Evolutionary conservation across 257 asterid species (phyloP).

Genomic region (Gynochthodes officinalis): DNA sequence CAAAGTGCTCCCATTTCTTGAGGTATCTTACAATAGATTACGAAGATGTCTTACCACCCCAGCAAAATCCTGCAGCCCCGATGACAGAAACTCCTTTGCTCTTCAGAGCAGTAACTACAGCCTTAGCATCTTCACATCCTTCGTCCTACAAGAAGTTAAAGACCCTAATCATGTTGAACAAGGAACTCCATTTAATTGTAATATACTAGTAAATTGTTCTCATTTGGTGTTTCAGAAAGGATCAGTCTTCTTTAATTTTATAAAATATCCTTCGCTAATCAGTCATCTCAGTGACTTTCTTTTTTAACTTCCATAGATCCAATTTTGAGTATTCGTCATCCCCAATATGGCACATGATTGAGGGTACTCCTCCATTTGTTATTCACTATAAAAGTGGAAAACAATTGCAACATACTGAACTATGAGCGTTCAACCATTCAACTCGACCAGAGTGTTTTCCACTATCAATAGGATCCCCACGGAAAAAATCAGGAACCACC

Average conservation of each 20-base stretch:
- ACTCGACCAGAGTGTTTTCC: slow-evolving; percentile 1
- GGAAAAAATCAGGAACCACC: slow-evolving; percentile 70
- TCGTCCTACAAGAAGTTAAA: slow-evolving; percentile 31
- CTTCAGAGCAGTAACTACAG: slow-evolving; percentile 42
- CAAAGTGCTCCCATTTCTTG: neutral
- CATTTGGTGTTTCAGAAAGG: neutral
- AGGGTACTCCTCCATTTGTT: neutral
- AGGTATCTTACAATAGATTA: neutral
- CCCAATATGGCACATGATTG: neutral
- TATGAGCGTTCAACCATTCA: slow-evolving; percentile 42
- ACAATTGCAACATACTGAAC: slow-evolving; percentile 34
- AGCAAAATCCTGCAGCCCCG: slow-evolving; percentile 78
- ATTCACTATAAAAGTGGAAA: neutral
- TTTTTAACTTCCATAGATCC: no score
- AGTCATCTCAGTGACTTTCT: neutral
- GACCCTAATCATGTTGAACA: neutral
- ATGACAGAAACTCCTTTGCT: slow-evolving; percentile 50
- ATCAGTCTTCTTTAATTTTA: neutral
- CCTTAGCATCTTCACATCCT: slow-evolving; percentile 69
- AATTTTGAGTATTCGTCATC: no score
- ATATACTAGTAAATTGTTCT: neutral
- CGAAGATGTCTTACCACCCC: slow-evolving; percentile 56
- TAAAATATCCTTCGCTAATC: neutral
- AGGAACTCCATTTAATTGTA: neutral
- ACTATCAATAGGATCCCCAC: slow-evolving; percentile 51